Evolutionary conservation across 2,329 filamentous ascomycete genomes (phyloP).

Genomic region (Thermothelomyces thermophilus): DNA sequence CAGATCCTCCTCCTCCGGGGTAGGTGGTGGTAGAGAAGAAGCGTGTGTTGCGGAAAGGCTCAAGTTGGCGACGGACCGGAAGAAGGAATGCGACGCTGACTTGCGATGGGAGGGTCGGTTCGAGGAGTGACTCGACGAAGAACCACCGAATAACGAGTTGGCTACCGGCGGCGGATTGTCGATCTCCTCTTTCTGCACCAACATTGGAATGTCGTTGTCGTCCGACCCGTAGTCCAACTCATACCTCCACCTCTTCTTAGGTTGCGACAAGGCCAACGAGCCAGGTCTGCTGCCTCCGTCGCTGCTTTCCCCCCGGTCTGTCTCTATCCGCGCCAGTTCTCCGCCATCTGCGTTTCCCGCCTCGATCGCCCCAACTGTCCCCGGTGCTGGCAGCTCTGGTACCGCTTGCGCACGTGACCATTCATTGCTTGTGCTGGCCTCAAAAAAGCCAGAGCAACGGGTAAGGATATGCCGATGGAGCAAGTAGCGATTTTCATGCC

Average conservation of each 20-base stretch:
- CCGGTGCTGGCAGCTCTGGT: conserved; percentile 29
- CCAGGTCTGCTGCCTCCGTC: conserved; percentile 31
- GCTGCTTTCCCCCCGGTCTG: conserved; percentile 36
- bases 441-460: conserved; percentile 90
- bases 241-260: conserved; percentile 71
- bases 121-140: conserved; percentile 38
- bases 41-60: conserved; percentile 43
- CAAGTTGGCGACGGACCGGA: conserved; percentile 81
- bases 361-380: conserved; percentile 27
- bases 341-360: conserved; percentile 17
- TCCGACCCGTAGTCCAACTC: conserved; percentile 72
- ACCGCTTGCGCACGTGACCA: conserved; percentile 52
- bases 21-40: conserved; percentile 36
- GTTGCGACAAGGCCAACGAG: conserved; percentile 33
- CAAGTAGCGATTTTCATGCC: conserved; percentile 75
- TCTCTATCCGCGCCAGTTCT: conserved; percentile 50
- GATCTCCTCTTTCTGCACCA: conserved; percentile 66
- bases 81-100: conserved; percentile 53
- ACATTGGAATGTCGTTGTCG: conserved; percentile 74
- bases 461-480: conserved; percentile 81
- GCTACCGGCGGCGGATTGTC: conserved; percentile 20
- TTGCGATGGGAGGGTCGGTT: conserved; percentile 24
- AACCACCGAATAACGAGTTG: conserved; percentile 52
- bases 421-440: conserved; percentile 73
- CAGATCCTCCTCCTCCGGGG: conserved; percentile 62